Evolutionary conservation across 805 yeast genomes (phyloP), one percentile per base, ranked within the genome.

Genomic region (Yarrowia sp.): DNA sequence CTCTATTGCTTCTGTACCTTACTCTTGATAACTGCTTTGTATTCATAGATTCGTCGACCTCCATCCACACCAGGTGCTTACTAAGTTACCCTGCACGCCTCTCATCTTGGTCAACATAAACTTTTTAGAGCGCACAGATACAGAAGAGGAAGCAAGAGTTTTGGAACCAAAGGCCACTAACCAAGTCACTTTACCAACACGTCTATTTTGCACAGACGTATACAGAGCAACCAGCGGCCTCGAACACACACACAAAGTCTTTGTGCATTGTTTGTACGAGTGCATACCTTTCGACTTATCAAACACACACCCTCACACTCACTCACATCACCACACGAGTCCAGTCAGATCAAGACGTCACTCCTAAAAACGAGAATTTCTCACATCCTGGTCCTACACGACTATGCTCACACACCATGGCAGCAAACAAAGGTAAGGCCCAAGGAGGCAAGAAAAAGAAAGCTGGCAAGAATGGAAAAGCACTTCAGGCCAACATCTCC

Each of bases 391-490:
- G 38, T 56, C 40, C 12, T 3, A 52, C 58, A 36, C 43, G 63
- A 56, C 52, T 59, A 59, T 59, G 65, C 65, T 35, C 65, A 59
- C 52, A 59, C 5, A 53, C 59, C 41, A 59, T 59, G 65, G 65
- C 65, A 43, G 52, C 50, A 43, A 48, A 59, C 26, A 59, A 59
- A 59, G 65, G 52, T 45, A 59, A 59, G 65, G 65, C 52, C 65
- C 32, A 48, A 19, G 65, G 65, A 59, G 65, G 65, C 65, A 59
- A 59, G 52, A 59, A 59, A 19, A 59, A 59, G 45, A 59, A 59
- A 35, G 22, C 36, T 2, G 65, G 52, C n/a, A 59, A 59, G 14
- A 45, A 45, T 35, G 36, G 46, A 32, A 56, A 56, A 7, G 42
- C 52, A 19, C 50, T 11, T 1, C 41, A 12, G 42, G 42, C 49